A percentile compares a stretch with the other conserved stretches of the same genome.
Conservation (phyloP, 345 rosid genomes). For the Geranium brycei region DNA sequence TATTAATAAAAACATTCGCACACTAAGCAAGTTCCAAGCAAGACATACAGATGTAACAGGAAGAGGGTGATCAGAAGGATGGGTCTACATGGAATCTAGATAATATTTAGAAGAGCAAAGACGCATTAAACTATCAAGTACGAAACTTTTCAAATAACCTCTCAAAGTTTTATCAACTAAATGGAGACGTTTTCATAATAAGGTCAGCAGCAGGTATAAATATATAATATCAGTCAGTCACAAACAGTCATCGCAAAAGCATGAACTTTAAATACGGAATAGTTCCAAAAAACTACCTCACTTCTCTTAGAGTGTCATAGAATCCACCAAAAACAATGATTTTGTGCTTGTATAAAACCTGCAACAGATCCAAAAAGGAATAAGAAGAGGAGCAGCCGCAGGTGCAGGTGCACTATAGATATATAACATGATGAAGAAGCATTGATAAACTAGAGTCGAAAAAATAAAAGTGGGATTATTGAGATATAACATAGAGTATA, state of each 20-base stretch:
- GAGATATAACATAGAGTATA: too few relatives aligned
- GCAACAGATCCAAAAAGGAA: conserved; percentile 18
- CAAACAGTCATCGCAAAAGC: background rate
- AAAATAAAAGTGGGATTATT: too few relatives aligned
- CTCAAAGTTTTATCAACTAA: background rate
- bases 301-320: conserved; percentile 97
- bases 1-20: too few relatives aligned
- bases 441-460: too few relatives aligned
- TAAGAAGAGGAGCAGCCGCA: background rate
- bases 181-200: background rate
- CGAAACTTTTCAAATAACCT: background rate
- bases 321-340: conserved; percentile 90
- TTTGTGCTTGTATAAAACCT: conserved; percentile 93
- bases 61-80: conserved; percentile 1
- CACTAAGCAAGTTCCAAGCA: too few relatives aligned
- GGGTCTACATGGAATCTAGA: background rate
- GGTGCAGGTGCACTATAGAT: background rate
- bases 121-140: background rate
- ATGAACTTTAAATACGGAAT: background rate
- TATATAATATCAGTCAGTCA: background rate
- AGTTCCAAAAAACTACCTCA: conserved; percentile 55
- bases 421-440: too few relatives aligned
- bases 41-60: too few relatives aligned
- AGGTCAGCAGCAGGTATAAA: background rate
- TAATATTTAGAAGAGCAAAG: background rate